Evolutionary conservation across 495 filamentous ascomycete species (phyloP).

Genomic region (Xylaria sp.): DNA sequence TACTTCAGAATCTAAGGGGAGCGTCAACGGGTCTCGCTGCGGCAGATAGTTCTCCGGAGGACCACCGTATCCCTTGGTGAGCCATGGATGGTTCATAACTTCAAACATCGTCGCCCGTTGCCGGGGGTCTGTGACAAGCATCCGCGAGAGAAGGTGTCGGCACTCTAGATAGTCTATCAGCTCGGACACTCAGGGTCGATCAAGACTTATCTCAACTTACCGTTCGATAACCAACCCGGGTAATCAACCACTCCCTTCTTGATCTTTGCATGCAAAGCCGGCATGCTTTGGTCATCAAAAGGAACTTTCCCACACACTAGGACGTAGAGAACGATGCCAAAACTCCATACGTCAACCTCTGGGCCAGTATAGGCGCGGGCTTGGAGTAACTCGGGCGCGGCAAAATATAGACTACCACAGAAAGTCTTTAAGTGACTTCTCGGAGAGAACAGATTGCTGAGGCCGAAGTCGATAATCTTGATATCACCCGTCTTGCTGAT

Average conservation of each 20-base stretch:
- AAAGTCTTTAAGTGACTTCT: conserved; percentile 91
- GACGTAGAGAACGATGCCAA: conserved; percentile 98
- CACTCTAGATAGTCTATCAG: conserved; percentile 71
- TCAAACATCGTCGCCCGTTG: conserved; percentile 86
- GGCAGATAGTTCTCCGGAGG: conserved; percentile 93
- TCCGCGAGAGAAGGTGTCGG: conserved; percentile 88
- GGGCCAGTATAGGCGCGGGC: conserved; percentile 94
- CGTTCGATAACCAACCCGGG: conserved; percentile 86
- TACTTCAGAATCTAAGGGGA: conserved; percentile 84
- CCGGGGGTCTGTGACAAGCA: conserved; percentile 94
- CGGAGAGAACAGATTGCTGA: conserved; percentile 96
- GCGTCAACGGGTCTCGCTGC: conserved; percentile 78
- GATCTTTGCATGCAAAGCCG: conserved; percentile 97
- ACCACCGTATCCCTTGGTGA: conserved; percentile 86
- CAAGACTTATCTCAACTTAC: conserved; percentile 56
- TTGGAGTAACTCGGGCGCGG: conserved; percentile 92
- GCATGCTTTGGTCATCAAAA: conserved; percentile 99
- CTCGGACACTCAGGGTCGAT: conserved; percentile 10
- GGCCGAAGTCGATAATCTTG: conserved; percentile 98
- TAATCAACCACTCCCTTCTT: conserved; percentile 97
- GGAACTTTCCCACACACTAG: conserved; percentile 98
- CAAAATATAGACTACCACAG: conserved; percentile 98
- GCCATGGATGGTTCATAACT: conserved; percentile 97
- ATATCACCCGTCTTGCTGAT: conserved; percentile 99
- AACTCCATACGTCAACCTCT: conserved; percentile 98